Conservation (phyloP, 139 green algal species). For the Coelastrella sp. region DNA sequence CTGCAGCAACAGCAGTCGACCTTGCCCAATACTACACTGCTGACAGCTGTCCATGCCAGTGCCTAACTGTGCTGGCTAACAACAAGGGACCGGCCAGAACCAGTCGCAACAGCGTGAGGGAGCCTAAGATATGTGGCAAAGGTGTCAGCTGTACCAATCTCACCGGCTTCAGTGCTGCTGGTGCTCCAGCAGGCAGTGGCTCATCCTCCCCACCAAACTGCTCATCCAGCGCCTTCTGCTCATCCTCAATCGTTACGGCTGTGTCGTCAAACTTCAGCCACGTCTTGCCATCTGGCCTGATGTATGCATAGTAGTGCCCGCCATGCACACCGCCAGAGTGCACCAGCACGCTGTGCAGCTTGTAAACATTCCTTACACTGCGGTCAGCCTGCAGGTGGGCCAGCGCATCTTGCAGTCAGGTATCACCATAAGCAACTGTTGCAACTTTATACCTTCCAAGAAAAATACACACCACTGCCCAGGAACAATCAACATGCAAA, state of each 20-base stretch:
- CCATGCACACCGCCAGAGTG: slow-evolving; percentile 94
- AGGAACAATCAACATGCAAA: no score
- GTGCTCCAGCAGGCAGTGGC: neutral
- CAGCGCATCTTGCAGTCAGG: neutral
- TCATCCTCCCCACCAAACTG: slow-evolving; percentile 93
- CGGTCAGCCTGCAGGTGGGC: slow-evolving; percentile 52
- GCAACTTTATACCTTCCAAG: no score
- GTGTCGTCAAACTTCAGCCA: slow-evolving; percentile 99
- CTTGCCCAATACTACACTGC: no score
- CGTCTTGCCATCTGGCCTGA: slow-evolving; percentile 73
- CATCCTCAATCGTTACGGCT: slow-evolving; percentile 83
- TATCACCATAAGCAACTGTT: no score
- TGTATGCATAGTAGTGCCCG: slow-evolving; percentile 95
- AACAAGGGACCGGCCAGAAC: no score
- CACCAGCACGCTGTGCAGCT: slow-evolving; percentile 93
- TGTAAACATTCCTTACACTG: slow-evolving; percentile 87
- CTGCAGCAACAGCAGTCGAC: no score
- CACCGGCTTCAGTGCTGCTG: neutral
- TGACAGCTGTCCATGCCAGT: neutral
- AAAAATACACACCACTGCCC: no score
- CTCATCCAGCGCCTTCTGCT: slow-evolving; percentile 83
- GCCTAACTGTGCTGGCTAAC: no score
- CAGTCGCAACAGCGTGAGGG: neutral
- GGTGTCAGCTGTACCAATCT: neutral
- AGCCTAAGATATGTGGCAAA: no score